Evolutionary conservation across 495 filamentous ascomycete genomes (phyloP).

Genomic region (Penicillium soppii): DNA sequence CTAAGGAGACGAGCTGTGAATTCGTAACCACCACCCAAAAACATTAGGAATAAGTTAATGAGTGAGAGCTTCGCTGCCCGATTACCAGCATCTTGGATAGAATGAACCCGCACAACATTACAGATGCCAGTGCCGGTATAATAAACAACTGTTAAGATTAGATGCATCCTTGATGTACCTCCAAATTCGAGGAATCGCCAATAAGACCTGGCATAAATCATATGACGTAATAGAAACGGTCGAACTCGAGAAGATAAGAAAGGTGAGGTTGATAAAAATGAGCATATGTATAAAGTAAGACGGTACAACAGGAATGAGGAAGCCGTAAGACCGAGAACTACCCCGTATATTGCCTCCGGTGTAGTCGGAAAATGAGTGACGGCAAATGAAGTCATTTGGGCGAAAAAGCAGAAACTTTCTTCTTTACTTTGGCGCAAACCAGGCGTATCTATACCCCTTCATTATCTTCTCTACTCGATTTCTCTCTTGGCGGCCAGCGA

Average conservation of each 20-base stretch:
- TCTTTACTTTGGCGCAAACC: no score
- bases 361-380: no score
- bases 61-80: slow-evolving; percentile 13
- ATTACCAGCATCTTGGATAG: background rate
- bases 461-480: no score
- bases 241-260: slow-evolving; percentile 1
- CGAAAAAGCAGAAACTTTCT: no score
- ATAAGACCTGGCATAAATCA: slow-evolving; percentile 4
- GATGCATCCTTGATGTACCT: background rate
- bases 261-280: background rate
- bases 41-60: slow-evolving; percentile 11
- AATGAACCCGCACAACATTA: slow-evolving; percentile 7
- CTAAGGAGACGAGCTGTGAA: slow-evolving; percentile 19
- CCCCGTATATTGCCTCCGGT: no score
- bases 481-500: no score
- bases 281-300: no score
- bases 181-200: background rate
- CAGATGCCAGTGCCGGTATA: slow-evolving; percentile 7
- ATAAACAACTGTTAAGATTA: slow-evolving; percentile 3
- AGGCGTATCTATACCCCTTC: no score
- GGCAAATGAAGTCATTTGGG: no score
- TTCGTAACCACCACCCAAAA: slow-evolving; percentile 15
- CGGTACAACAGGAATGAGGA: no score
- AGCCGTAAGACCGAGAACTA: no score
- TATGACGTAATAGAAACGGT: background rate